Evolutionary conservation across 2,329 filamentous ascomycete genomes (phyloP).

Genomic region (Sodiomyces alkalinus): DNA sequence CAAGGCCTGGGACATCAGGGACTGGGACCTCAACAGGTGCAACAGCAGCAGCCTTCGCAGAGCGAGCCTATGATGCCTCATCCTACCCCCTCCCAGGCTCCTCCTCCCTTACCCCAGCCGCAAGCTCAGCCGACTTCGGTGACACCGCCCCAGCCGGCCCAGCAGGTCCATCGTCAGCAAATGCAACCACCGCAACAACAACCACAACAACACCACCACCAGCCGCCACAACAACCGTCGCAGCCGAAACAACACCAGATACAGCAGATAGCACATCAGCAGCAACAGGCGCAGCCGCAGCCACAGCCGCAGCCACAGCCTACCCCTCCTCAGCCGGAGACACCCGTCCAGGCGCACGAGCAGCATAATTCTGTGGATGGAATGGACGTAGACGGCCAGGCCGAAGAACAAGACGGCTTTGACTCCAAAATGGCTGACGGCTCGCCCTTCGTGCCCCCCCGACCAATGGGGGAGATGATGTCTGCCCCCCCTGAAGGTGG

Average conservation of each 20-base stretch:
- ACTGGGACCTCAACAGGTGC: slow-evolving; percentile 5
- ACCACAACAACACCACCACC: slow-evolving; percentile 15
- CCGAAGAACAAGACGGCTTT: slow-evolving; percentile 28
- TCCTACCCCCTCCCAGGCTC: not conserved
- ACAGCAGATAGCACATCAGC: slow-evolving; percentile 16
- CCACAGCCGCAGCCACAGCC: slow-evolving; percentile 11
- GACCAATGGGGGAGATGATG: slow-evolving; percentile 45
- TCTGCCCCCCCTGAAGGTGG: slow-evolving; percentile 48
- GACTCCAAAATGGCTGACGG: slow-evolving; percentile 33
- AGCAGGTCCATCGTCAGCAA: slow-evolving; percentile 19
- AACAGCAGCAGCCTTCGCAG: slow-evolving; percentile 4
- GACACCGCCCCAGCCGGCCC: slow-evolving; percentile 3
- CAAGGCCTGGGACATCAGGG: slow-evolving; percentile 9
- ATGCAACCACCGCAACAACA: slow-evolving; percentile 15
- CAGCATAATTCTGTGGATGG: slow-evolving; percentile 23
- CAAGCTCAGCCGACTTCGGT: not conserved
- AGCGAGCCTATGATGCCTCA: not conserved
- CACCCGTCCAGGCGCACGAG: slow-evolving; percentile 18
- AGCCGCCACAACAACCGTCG: slow-evolving; percentile 15
- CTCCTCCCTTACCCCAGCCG: not conserved
- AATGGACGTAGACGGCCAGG: slow-evolving; percentile 37
- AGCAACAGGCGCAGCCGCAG: slow-evolving; percentile 12
- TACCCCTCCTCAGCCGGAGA: slow-evolving; percentile 17
- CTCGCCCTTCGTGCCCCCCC: slow-evolving; percentile 33
- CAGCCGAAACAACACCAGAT: slow-evolving; percentile 14